phyloP scores from a whole-genome alignment of 768 basidiomycete species.

The Lentinula detonsa region DNA sequence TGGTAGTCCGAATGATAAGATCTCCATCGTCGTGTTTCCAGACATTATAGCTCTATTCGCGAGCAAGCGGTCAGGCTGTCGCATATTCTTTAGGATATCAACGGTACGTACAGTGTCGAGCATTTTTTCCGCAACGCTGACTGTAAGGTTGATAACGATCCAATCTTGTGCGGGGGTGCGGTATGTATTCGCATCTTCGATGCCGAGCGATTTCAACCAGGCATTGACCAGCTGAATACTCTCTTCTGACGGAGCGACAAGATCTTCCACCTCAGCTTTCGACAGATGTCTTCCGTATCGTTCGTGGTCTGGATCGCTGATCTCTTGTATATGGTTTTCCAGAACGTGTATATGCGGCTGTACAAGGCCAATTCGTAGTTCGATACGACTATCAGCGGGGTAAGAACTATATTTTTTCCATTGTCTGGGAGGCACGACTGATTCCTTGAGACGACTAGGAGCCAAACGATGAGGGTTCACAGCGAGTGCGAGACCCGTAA shows the following conservation, averaged over 20 bases:
- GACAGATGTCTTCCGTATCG: slow-evolving; percentile 30
- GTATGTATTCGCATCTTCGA: slow-evolving; percentile 17
- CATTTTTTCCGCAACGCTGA: slow-evolving; percentile 60
- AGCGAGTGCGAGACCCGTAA: neutral
- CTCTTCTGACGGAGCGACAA: slow-evolving; percentile 34
- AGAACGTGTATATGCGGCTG: slow-evolving; percentile 24
- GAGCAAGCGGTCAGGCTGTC: neutral
- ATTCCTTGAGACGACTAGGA: neutral
- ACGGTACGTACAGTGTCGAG: slow-evolving; percentile 49
- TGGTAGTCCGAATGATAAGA: slow-evolving; percentile 54
- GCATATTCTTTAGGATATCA: neutral
- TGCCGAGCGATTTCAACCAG: slow-evolving; percentile 40
- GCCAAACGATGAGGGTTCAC: neutral
- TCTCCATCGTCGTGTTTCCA: slow-evolving; percentile 55
- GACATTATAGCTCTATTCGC: slow-evolving; percentile 49
- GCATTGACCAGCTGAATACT: slow-evolving; percentile 30
- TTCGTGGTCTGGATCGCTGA: slow-evolving; percentile 24
- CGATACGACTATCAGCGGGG: slow-evolving; percentile 19
- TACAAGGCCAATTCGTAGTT: slow-evolving; percentile 30
- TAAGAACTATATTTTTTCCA: slow-evolving; percentile 27
- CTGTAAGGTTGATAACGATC: slow-evolving; percentile 52
- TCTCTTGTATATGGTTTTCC: slow-evolving; percentile 25
- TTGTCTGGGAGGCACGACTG: slow-evolving; percentile 16
- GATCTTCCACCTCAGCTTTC: slow-evolving; percentile 35
- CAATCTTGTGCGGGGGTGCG: slow-evolving; percentile 67